Evolutionary conservation across 2,329 filamentous ascomycete species (phyloP), one percentile per base, ranked within the genome.

Genomic region (Achaetomium macrosporum): DNA sequence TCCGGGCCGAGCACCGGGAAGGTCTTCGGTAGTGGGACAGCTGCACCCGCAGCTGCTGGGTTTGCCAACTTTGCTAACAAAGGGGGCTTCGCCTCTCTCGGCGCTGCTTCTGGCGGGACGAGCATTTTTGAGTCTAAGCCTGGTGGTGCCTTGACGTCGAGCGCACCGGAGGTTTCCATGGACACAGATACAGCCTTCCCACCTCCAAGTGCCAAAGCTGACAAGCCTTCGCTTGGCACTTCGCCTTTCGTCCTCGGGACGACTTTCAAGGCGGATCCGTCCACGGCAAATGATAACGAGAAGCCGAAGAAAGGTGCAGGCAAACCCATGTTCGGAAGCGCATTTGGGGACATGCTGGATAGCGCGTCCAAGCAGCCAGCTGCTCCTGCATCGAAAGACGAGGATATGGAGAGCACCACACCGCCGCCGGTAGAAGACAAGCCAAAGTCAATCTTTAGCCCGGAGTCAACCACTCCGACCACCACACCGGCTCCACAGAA

Each of bases 221-320:
- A 66, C 51, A 63, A 64, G 16, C 47, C 65, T 56, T 57, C 65
- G 8, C 77, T 81, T 62, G 76, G 73, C 25, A 75, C 75, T n/a
- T 69, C 72, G 15, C 76, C 79, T 0, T 89, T 89, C 69, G 85
- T 86, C 60, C 72, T 89, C 15, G 77, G 78, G 37, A 84, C 81
- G 30, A 83, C 80, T 1, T 90, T 89, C 70, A 82, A 83, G 62
- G 75, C 76, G 9, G 84, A 88, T 58, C 76, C 79, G 6, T 75
- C 76, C 42, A 74, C 79, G 1, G 82, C 81, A 53, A 77, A 86
- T 20, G 81, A 85, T 53, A 69, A 76, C 35, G 73, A 77, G 9
- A 79, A 78, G 56, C 70, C 77, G 15, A 65, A 68, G 19, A 65
- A 67, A 19, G 66, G 67, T n/a, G 60, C 66, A 17, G 67, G 69